These are phyloP conservation scores for Acacia concinna DNA, from an alignment of 331 rosid genomes.

Conservation along the genomic window DNA sequence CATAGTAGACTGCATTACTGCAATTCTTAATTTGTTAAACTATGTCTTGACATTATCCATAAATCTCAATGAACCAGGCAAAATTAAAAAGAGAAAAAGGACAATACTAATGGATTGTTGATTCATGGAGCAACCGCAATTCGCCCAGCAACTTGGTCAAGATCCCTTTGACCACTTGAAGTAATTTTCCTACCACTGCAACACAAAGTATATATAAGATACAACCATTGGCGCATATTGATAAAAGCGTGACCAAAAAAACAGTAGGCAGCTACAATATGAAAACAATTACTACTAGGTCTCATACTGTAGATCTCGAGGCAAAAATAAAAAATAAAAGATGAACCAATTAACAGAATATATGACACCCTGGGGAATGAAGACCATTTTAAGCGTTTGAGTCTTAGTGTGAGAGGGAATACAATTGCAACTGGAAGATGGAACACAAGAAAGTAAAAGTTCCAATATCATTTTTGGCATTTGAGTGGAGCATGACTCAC, in stretches of 20 bases:
- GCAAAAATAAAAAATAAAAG: not conserved
- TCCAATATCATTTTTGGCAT: not conserved
- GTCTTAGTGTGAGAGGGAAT: not conserved
- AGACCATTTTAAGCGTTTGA: not conserved
- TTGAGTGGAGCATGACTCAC: slow-evolving; percentile 32
- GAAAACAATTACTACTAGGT: not conserved
- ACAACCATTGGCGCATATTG: not conserved
- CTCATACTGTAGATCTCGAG: not conserved
- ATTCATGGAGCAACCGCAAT: slow-evolving; percentile 58
- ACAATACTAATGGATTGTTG: not conserved
- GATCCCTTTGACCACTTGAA: slow-evolving; percentile 68
- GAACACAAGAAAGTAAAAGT: not conserved
- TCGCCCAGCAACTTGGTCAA: slow-evolving; percentile 84
- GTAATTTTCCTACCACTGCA: slow-evolving; percentile 78
- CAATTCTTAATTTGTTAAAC: not conserved
- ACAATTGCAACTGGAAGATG: not conserved
- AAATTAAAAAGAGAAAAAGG: slow-evolving; percentile 18
- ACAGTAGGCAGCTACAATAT: not conserved
- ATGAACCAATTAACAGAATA: not conserved
- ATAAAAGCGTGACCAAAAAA: not conserved
- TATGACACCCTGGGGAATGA: not conserved
- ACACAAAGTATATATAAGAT: not conserved
- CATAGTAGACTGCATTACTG: not conserved
- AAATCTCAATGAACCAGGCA: slow-evolving; percentile 4
- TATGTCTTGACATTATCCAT: slow-evolving; percentile 11